Conservation (phyloP, 495 filamentous ascomycete species). For the Penicillium desertorum region DNA sequence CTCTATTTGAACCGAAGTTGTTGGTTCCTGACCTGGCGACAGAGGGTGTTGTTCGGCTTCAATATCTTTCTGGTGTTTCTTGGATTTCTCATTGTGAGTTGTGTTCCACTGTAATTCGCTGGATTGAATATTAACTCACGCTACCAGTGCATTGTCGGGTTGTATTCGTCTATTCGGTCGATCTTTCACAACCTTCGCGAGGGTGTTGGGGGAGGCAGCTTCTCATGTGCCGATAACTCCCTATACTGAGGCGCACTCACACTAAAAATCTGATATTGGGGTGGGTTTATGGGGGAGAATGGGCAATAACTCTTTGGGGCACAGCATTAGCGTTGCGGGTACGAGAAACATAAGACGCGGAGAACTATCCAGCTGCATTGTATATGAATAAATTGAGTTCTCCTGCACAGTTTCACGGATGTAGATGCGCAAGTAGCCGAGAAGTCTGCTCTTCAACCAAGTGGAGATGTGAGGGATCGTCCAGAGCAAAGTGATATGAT, state of each 20-base stretch:
- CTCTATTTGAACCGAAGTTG: slow-evolving; percentile 31
- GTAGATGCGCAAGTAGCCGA: neutral
- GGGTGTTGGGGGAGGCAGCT: slow-evolving; percentile 24
- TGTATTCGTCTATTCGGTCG: slow-evolving; percentile 36
- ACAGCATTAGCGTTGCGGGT: slow-evolving; percentile 1
- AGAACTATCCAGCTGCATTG: neutral
- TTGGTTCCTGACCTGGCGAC: slow-evolving; percentile 20
- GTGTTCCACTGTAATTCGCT: neutral
- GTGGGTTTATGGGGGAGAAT: no score
- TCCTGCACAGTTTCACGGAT: neutral
- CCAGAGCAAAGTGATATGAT: neutral
- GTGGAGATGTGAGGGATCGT: neutral
- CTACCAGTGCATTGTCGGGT: slow-evolving; percentile 27
- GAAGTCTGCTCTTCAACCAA: neutral
- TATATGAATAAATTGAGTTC: slow-evolving; percentile 8
- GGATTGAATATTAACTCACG: neutral
- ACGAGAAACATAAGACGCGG: neutral
- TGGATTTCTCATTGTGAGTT: slow-evolving; percentile 34
- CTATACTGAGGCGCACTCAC: slow-evolving; percentile 7
- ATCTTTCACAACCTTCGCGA: slow-evolving; percentile 24
- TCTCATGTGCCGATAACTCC: slow-evolving; percentile 38
- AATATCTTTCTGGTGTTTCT: slow-evolving; percentile 27
- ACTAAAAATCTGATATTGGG: neutral
- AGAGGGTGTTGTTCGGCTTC: slow-evolving; percentile 27
- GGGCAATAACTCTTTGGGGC: neutral